Base-by-base conservation (phyloP, 169 alveolate genomes). In the Nephromyces sp. region DNA sequence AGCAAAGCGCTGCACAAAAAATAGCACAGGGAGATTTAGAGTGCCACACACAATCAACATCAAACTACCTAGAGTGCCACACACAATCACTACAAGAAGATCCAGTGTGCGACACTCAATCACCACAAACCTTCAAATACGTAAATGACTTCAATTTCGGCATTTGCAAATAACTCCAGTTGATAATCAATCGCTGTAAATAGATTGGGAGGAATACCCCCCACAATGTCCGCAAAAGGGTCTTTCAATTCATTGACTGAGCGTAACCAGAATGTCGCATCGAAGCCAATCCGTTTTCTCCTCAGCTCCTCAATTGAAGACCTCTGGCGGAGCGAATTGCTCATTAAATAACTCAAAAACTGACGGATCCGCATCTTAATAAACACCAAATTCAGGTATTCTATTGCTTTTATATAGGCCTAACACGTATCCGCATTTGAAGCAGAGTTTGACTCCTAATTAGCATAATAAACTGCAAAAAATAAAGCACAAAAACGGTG, bases 281-380 rank as follows among this genome's bases (percentile, higher is more conserved):
- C 84, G 3, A 78, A 15, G 22, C 79, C 84, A 34, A 78, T 15
- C n/a, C 78, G 72, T 32, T 52, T 25, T n/a, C 65, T 73, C 1
- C 57, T 21, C 29, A 77, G 32, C 53, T 71, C 67, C 43, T 69
- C 78, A 22, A 62, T 22, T 43, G 51, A 21, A 32, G 61, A 35
- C 68, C 32, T 32, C 22, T 29, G 63, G 25, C 63, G 68, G 52
- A 71, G 68, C 57, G 35, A 34, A 35, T 68, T 62, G 64, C 72
- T 76, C 66, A 32, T 53, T 30, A 78, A 31, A 28, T 30, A 71
- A 32, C 73, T 71, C 53, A 68, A 74, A 71, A 78, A 33, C 24
- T 78, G 84, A 21, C 84, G 72, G 6, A 78, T 74, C 15, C 84
- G 52, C 84, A 78, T 78, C 57, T 43, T 43, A n/a, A 43, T 15